Conservation (phyloP, 495 filamentous ascomycete species). For the Glarea lozoyensis region DNA sequence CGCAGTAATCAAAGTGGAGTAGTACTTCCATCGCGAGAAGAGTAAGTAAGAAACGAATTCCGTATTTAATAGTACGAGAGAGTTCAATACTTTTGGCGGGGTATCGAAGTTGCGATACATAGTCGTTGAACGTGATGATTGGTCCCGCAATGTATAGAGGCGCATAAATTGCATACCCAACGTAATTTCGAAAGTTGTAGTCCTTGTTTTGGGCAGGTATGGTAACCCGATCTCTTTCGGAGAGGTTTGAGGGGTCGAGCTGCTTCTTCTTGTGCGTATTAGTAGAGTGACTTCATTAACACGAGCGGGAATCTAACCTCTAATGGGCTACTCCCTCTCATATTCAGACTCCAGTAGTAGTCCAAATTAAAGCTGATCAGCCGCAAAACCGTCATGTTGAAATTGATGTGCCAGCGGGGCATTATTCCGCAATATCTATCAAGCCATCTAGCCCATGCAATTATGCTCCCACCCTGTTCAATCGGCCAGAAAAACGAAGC, state of each 20-base stretch:
- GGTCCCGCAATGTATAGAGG: slow-evolving; percentile 90
- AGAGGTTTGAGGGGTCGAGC: slow-evolving; percentile 74
- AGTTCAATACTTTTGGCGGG: slow-evolving; percentile 55
- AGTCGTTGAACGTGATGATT: slow-evolving; percentile 97
- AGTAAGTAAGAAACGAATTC: slow-evolving; percentile 67
- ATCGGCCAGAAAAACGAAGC: slow-evolving; percentile 38
- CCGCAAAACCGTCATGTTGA: slow-evolving; percentile 92
- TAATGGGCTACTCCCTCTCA: slow-evolving; percentile 53
- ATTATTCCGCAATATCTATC: slow-evolving; percentile 76
- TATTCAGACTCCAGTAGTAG: slow-evolving; percentile 83
- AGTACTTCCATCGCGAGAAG: slow-evolving; percentile 90
- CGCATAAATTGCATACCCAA: slow-evolving; percentile 83
- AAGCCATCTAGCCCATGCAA: slow-evolving; percentile 54
- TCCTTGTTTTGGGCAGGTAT: slow-evolving; percentile 62
- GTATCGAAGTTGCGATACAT: slow-evolving; percentile 75
- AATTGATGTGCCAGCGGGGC: slow-evolving; percentile 86
- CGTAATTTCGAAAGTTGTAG: slow-evolving; percentile 73
- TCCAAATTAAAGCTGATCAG: slow-evolving; percentile 96
- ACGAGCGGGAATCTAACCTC: slow-evolving; percentile 53
- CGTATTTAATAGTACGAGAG: slow-evolving; percentile 65
- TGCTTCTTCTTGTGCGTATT: slow-evolving; percentile 92
- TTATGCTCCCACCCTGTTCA: slow-evolving; percentile 27
- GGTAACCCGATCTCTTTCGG: slow-evolving; percentile 75
- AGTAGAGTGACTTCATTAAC: slow-evolving; percentile 28
- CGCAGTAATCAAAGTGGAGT: slow-evolving; percentile 87